Conservation (phyloP, 2,329 filamentous ascomycete species). For the Clonostachys rhizophaga region DNA sequence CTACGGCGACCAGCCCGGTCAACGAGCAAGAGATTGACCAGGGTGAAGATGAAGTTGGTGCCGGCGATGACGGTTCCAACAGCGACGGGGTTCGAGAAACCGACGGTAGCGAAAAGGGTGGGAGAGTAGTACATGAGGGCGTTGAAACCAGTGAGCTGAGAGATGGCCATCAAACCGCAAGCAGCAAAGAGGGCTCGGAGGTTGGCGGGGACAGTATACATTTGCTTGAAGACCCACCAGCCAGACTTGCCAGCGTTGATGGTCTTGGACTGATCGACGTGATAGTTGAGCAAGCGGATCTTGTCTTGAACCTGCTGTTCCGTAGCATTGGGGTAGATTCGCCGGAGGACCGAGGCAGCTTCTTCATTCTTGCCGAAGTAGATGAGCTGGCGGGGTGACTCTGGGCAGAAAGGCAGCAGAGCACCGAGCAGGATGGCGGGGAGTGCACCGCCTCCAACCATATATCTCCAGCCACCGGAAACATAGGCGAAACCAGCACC, state of each 20-base stretch:
- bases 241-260: conserved; percentile 5
- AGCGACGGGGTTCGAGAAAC: conserved; percentile 29
- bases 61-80: neutral
- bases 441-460: conserved; percentile 9
- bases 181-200: conserved; percentile 32
- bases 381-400: conserved; percentile 12
- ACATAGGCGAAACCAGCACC: conserved; percentile 25
- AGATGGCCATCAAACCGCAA: conserved; percentile 36
- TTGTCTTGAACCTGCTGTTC: conserved; percentile 19
- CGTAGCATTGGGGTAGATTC: conserved; percentile 9
- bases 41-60: neutral
- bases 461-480: conserved; percentile 13
- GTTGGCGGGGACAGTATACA: conserved; percentile 26
- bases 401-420: conserved; percentile 10
- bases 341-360: neutral
- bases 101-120: conserved; percentile 12
- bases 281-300: neutral
- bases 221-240: conserved; percentile 7
- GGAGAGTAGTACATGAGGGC: conserved; percentile 14
- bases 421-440: conserved; percentile 9
- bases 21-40: neutral
- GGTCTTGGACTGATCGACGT: no score
- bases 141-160: conserved; percentile 14
- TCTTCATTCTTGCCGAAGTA: conserved; percentile 20
- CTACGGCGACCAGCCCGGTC: neutral